Evolutionary conservation across 2,329 filamentous ascomycete genomes (phyloP).

Genomic region (Aspergillus floridensis): DNA sequence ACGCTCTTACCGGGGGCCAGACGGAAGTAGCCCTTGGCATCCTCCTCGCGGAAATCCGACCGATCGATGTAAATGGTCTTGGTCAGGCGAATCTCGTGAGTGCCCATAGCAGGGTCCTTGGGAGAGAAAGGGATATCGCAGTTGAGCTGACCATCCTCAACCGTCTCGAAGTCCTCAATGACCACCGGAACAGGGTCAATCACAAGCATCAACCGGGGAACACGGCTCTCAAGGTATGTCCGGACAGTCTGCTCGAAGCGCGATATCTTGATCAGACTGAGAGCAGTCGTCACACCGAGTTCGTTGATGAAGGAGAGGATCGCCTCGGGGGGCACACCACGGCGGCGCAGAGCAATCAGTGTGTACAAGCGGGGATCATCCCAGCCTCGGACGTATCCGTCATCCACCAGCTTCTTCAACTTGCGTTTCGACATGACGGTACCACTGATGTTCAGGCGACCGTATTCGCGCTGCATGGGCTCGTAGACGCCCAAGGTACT

Average conservation of each 20-base stretch:
- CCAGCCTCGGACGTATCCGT: constrained; percentile 79
- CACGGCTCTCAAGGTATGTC: constrained; percentile 80
- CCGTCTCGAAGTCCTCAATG: constrained; percentile 75
- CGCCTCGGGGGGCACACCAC: constrained; percentile 83
- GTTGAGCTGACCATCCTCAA: constrained; percentile 64
- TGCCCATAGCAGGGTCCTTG: constrained; percentile 62
- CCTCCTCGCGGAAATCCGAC: constrained; percentile 70
- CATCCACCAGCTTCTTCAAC: constrained; percentile 73
- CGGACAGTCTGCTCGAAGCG: constrained; percentile 85
- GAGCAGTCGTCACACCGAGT: constrained; percentile 81
- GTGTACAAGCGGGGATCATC: constrained; percentile 90
- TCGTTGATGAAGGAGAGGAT: constrained; percentile 89
- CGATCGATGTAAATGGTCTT: constrained; percentile 82
- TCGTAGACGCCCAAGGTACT: constrained; percentile 78
- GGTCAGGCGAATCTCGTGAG: constrained; percentile 64
- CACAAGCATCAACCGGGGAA: constrained; percentile 85
- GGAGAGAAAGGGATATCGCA: constrained; percentile 73
- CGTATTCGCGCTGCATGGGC: constrained; percentile 90
- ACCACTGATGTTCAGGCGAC: constrained; percentile 72
- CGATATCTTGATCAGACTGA: constrained; percentile 72
- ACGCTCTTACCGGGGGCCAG: constrained; percentile 72
- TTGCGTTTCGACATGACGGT: constrained; percentile 86
- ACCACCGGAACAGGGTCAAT: constrained; percentile 80
- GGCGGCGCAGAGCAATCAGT: constrained; percentile 74
- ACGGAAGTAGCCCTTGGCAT: constrained; percentile 67